phyloP scores from a whole-genome alignment of 2,329 filamentous ascomycete genomes.

The Calonectria multiphialidica region DNA sequence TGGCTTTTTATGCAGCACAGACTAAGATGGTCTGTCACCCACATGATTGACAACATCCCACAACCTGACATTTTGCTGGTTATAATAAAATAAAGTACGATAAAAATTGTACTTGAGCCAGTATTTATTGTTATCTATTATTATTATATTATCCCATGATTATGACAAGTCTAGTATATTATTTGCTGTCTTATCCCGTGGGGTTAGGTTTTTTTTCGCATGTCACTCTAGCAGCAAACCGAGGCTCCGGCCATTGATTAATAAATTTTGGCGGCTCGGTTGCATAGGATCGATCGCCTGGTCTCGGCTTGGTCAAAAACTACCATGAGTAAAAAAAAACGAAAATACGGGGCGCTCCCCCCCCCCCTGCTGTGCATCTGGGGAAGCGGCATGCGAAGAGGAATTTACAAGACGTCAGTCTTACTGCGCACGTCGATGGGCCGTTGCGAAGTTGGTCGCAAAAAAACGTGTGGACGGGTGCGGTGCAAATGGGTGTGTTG shows the following conservation, averaged over 20 bases:
- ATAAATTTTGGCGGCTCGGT: conserved; percentile 7
- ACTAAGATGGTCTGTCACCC: neutral
- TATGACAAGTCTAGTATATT: no score
- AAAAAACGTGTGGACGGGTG: neutral
- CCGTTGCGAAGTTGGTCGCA: neutral
- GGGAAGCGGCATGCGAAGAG: neutral
- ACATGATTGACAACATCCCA: no score
- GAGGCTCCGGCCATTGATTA: neutral
- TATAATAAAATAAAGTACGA: no score
- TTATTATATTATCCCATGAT: no score
- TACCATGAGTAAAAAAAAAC: neutral
- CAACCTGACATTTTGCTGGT: no score
- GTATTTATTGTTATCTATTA: no score
- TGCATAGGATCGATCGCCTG: conserved; percentile 12
- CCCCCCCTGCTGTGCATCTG: neutral
- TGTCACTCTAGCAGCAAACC: neutral
- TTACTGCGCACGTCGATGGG: neutral
- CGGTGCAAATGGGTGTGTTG: neutral
- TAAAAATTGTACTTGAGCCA: no score
- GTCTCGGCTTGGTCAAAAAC: neutral
- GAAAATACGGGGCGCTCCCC: neutral
- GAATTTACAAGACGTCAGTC: neutral
- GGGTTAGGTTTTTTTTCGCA: no score
- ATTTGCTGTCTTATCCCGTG: no score
- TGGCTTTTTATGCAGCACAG: conserved; percentile 18